A percentile compares a stretch with the other conserved stretches of the same genome.
These are phyloP conservation scores for Metschnikowia continentalis DNA, from an alignment of 805 yeast genomes.

Conservation along the genomic window DNA sequence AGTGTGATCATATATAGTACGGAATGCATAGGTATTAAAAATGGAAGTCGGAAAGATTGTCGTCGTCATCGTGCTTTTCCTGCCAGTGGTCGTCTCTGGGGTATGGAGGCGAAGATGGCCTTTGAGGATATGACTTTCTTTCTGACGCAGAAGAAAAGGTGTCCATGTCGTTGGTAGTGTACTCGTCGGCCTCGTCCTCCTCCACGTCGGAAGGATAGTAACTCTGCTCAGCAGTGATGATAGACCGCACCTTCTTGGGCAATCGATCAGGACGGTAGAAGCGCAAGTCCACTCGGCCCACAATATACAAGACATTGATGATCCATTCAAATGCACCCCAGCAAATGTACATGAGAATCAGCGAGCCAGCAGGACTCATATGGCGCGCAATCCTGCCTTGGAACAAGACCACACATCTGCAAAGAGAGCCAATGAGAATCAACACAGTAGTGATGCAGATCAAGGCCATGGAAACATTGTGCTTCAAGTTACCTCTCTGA, in stretches of 20 bases:
- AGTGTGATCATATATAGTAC: no score
- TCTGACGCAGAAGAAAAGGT: slow-evolving; percentile 11
- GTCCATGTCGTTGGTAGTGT: not conserved
- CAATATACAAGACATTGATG: slow-evolving; percentile 51
- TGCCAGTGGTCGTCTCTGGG: slow-evolving; percentile 14
- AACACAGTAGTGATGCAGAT: slow-evolving; percentile 45
- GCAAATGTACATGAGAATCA: slow-evolving; percentile 59
- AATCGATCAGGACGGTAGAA: slow-evolving; percentile 73
- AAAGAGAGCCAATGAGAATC: slow-evolving; percentile 47
- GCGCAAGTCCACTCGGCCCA: slow-evolving; percentile 68
- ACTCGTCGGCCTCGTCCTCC: slow-evolving; percentile 17
- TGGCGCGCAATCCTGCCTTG: slow-evolving; percentile 22
- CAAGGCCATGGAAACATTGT: slow-evolving; percentile 47
- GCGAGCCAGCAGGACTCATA: slow-evolving; percentile 24
- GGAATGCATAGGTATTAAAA: slow-evolving; percentile 7
- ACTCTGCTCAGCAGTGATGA: slow-evolving; percentile 42
- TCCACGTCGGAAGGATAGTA: slow-evolving; percentile 29
- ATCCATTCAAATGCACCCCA: slow-evolving; percentile 67
- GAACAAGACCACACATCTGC: slow-evolving; percentile 48
- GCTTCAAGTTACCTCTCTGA: slow-evolving; percentile 41
- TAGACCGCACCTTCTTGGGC: slow-evolving; percentile 35
- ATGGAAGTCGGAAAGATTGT: slow-evolving; percentile 17
- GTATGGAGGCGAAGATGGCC: slow-evolving; percentile 15
- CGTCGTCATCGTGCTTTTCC: slow-evolving; percentile 13
- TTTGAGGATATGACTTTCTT: slow-evolving; percentile 6